Conservation (phyloP, 176 grass and related monocot genomes). For the Leersia perrieri region DNA sequence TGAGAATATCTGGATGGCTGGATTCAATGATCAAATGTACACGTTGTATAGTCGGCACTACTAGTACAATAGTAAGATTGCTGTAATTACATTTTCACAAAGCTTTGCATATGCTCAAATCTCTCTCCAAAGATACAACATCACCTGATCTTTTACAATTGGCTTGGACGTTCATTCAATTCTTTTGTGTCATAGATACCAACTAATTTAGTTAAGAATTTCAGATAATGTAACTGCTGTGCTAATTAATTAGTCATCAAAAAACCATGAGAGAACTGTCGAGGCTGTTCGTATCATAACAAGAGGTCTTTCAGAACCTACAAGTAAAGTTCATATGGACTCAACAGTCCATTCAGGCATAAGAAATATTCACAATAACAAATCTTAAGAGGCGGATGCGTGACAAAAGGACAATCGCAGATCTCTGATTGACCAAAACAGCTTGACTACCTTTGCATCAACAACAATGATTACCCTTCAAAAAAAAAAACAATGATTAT, state of each 20-base stretch:
- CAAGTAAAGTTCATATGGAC: background rate
- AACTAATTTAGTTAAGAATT: background rate
- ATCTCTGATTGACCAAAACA: background rate
- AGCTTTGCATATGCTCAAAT: background rate
- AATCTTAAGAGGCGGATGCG: background rate
- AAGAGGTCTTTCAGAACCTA: background rate
- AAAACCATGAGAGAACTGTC: background rate
- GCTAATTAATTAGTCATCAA: background rate
- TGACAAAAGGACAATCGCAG: background rate
- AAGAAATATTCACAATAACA: background rate
- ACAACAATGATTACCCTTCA: conserved; percentile 15
- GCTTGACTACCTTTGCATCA: background rate
- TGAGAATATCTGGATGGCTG: background rate
- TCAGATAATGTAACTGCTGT: background rate
- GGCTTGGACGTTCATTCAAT: background rate
- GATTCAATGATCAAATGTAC: background rate
- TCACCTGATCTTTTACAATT: background rate
- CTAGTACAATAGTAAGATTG: background rate
- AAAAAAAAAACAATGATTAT: no score
- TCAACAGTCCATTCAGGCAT: background rate
- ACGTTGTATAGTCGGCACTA: conserved; percentile 14
- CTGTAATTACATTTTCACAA: background rate
- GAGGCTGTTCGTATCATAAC: background rate
- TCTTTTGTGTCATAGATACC: background rate
- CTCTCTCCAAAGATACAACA: background rate